Conservation (phyloP, 2,329 filamentous ascomycete genomes). For the Fusarium neocosmosporiellum region DNA sequence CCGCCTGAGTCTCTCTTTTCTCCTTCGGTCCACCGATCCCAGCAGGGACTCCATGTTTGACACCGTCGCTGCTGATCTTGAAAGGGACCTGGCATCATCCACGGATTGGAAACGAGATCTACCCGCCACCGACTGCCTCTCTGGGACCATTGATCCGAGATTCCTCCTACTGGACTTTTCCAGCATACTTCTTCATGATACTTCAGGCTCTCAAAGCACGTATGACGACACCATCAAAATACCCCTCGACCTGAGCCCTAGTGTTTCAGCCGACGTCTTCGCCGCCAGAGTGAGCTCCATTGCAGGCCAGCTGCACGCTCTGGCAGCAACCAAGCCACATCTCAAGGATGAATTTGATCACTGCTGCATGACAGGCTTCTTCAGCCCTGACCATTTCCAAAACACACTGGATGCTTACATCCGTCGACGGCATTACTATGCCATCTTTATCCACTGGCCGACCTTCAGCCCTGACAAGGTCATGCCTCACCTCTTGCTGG, state of each 20-base stretch:
- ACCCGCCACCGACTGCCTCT: neutral
- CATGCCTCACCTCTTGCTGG: slow-evolving; percentile 15
- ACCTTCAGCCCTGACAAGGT: slow-evolving; percentile 24
- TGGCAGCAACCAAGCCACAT: slow-evolving; percentile 2
- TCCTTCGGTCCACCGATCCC: slow-evolving; percentile 15
- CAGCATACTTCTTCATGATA: slow-evolving; percentile 14
- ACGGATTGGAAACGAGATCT: neutral
- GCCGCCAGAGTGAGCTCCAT: neutral
- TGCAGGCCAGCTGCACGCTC: neutral
- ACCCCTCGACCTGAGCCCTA: neutral
- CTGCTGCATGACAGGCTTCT: neutral
- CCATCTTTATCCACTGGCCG: slow-evolving; percentile 25
- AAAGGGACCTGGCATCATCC: slow-evolving; percentile 6
- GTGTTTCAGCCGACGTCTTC: neutral
- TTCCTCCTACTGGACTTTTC: slow-evolving; percentile 20
- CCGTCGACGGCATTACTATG: slow-evolving; percentile 21
- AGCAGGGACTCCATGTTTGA: slow-evolving; percentile 2
- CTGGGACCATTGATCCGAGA: slow-evolving; percentile 10
- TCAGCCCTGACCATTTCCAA: slow-evolving; percentile 10
- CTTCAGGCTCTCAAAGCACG: fast-evolving
- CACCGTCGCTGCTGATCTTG: slow-evolving; percentile 15
- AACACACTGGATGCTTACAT: slow-evolving; percentile 2
- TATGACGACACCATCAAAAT: fast-evolving
- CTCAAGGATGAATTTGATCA: neutral
- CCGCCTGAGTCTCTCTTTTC: neutral